Conservation (phyloP, 805 yeast genomes). For the Komagataella ulmi region DNA sequence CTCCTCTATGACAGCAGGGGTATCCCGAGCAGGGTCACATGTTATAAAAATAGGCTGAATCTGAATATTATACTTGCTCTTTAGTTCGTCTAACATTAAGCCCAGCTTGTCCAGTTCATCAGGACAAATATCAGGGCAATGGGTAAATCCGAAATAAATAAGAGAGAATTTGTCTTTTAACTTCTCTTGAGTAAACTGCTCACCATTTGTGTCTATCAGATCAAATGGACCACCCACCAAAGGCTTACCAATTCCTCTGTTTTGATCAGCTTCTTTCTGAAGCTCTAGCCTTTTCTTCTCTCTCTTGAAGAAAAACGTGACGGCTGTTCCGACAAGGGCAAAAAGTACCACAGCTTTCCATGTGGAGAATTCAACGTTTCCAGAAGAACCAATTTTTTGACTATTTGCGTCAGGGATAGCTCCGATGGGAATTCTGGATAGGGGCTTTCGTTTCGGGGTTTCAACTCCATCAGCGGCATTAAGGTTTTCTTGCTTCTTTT, state of each 20-base stretch:
- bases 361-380: constrained; percentile 57
- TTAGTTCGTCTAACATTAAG: constrained; percentile 48
- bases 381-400: constrained; percentile 12
- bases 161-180: constrained; percentile 69
- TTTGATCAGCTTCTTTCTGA: constrained; percentile 71
- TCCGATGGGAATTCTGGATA: constrained; percentile 74
- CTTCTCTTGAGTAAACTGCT: constrained; percentile 64
- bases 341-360: constrained; percentile 75
- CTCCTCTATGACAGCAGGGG: constrained; percentile 72
- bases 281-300: constrained; percentile 68
- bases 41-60: constrained; percentile 86
- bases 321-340: constrained; percentile 53
- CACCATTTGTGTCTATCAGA: constrained; percentile 57
- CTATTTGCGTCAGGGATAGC: constrained; percentile 24
- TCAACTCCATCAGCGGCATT: constrained; percentile 2
- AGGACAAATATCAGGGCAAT: constrained; percentile 98
- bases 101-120: constrained; percentile 93
- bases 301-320: constrained; percentile 55
- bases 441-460: constrained; percentile 34
- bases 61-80: constrained; percentile 35
- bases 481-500: neutral
- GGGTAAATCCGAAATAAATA: constrained; percentile 92
- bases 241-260: constrained; percentile 85
- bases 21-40: constrained; percentile 93
- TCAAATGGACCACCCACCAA: constrained; percentile 84